Percentiles rank a stretch among this genome's conserved stretches.
These are phyloP conservation scores for Arachis stenosperma DNA, from an alignment of 306 rosid genomes.

Conservation along the genomic window DNA sequence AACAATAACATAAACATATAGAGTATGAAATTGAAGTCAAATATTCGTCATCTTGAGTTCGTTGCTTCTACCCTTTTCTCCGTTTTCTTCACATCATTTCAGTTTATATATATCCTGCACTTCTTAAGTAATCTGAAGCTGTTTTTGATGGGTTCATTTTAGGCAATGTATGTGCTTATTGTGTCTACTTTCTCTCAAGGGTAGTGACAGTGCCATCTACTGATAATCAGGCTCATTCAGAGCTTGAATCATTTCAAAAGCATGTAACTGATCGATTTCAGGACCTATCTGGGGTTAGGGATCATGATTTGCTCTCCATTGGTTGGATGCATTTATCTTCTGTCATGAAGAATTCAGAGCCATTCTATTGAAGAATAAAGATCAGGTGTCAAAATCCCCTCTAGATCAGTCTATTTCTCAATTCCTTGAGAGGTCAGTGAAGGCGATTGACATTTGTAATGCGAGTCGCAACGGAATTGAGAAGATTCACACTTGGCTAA, in stretches of 20 bases:
- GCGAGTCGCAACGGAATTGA: slow-evolving; percentile 73
- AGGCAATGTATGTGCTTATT: too few relatives aligned
- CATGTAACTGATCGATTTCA: slow-evolving; percentile 58
- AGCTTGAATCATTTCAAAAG: slow-evolving; percentile 65
- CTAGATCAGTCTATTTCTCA: slow-evolving; percentile 62
- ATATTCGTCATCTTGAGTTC: too few relatives aligned
- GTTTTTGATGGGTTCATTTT: too few relatives aligned
- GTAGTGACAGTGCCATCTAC: slow-evolving; percentile 58
- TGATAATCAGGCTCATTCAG: slow-evolving; percentile 52
- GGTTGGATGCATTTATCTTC: slow-evolving; percentile 61
- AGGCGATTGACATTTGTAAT: slow-evolving; percentile 83
- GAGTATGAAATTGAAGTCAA: too few relatives aligned
- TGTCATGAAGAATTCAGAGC: slow-evolving; percentile 68
- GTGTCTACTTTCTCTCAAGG: not conserved
- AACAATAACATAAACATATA: too few relatives aligned
- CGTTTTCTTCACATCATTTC: too few relatives aligned
- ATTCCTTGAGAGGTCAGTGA: slow-evolving; percentile 69
- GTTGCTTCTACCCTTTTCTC: too few relatives aligned
- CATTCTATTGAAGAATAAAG: slow-evolving; percentile 59
- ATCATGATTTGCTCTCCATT: slow-evolving; percentile 70
- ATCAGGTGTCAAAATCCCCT: slow-evolving; percentile 56
- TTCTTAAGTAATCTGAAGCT: too few relatives aligned
- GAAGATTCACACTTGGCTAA: slow-evolving; percentile 67
- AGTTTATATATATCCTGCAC: too few relatives aligned
- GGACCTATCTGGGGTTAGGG: slow-evolving; percentile 55